Percentiles rank a stretch among this genome's conserved stretches.
These are phyloP conservation scores for Cyathus striatus DNA, from an alignment of 768 basidiomycete species.

Conservation along the genomic window DNA sequence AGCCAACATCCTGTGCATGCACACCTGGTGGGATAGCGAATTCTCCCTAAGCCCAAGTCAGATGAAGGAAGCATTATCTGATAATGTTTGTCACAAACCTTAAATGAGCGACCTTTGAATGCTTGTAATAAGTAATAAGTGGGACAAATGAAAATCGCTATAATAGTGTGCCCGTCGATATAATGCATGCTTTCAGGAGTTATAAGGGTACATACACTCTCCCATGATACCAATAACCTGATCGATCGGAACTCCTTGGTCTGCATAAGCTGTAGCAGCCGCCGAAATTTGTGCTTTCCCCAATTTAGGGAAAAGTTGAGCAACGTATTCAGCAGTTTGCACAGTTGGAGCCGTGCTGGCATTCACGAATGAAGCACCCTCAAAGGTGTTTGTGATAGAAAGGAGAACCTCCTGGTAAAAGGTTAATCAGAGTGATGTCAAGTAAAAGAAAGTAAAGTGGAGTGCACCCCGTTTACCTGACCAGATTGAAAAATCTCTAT, in stretches of 20 bases:
- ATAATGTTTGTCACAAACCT: constrained; percentile 14
- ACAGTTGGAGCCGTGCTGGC: constrained; percentile 17
- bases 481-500: constrained; percentile 23
- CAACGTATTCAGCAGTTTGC: constrained; percentile 23
- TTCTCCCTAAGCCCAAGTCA: constrained; percentile 20
- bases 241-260: constrained; percentile 22
- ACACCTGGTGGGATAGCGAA: constrained; percentile 38
- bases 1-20: constrained; percentile 31
- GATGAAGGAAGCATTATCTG: not conserved
- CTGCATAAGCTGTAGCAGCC: constrained; percentile 21
- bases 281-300: constrained; percentile 15
- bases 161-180: not conserved
- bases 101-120: constrained; percentile 22
- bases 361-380: constrained; percentile 35
- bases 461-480: constrained; percentile 32
- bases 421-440: not conserved
- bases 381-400: constrained; percentile 31
- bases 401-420: constrained; percentile 21
- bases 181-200: not conserved
- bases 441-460: not conserved
- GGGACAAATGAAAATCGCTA: constrained; percentile 42
- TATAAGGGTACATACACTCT: constrained; percentile 23
- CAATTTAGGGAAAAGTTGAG: constrained; percentile 33
- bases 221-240: constrained; percentile 31
- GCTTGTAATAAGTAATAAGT: constrained; percentile 32